Evolutionary conservation across 371 early-diverging fungal genomes (phyloP).

Genomic region (Nematocida homosporus): DNA sequence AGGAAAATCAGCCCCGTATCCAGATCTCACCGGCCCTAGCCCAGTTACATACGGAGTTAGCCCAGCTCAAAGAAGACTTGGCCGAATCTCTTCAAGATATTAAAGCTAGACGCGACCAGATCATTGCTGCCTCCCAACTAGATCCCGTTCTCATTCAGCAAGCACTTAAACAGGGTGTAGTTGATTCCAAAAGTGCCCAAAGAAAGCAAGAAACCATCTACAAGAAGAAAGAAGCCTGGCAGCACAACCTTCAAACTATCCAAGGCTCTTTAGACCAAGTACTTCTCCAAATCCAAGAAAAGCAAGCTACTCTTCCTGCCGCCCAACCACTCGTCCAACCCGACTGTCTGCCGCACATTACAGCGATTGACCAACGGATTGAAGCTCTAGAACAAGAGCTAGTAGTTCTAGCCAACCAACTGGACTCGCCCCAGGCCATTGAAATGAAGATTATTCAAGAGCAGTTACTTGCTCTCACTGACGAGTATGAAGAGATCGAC

Average conservation of each 20-base stretch:
- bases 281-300: neutral
- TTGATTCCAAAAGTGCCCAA: constrained; percentile 1
- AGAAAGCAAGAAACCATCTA: constrained; percentile 2
- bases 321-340: no score
- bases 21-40: neutral
- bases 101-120: neutral
- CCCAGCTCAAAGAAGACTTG: neutral
- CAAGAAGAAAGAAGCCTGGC: neutral
- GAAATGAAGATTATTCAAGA: constrained; percentile 48
- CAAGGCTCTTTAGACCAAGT: neutral
- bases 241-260: neutral
- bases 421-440: constrained; percentile 6
- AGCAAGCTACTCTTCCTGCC: neutral
- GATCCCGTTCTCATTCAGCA: neutral
- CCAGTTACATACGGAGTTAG: neutral
- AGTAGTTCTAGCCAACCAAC: constrained; percentile 9
- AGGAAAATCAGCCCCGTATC: neutral
- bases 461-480: constrained; percentile 17
- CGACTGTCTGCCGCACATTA: no score
- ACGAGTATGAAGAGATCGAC: constrained; percentile 51
- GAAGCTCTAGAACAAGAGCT: constrained; percentile 15
- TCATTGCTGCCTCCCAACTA: neutral
- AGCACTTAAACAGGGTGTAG: constrained; percentile 1
- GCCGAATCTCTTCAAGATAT: neutral
- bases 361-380: constrained; percentile 7